These are phyloP conservation scores for Aspergillus leporis DNA, from an alignment of 495 filamentous ascomycete genomes.

Conservation along the genomic window DNA sequence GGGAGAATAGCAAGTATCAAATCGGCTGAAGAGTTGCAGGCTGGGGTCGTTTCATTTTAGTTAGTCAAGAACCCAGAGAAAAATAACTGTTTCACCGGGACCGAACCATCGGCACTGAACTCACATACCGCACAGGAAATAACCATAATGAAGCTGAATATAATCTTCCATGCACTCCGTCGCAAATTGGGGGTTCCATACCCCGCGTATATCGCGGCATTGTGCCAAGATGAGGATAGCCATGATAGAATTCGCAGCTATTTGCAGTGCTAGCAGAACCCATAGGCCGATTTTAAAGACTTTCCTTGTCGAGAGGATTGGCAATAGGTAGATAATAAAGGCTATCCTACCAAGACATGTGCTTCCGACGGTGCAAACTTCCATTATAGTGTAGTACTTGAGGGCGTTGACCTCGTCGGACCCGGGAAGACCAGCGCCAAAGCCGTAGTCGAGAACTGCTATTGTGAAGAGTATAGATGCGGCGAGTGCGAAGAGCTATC, in stretches of 20 bases:
- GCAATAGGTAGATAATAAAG: slow-evolving; percentile 40
- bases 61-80: too few species aligned
- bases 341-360: slow-evolving; percentile 31
- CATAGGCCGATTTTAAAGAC: slow-evolving; percentile 35
- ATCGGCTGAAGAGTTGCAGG: slow-evolving; percentile 46
- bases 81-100: too few species aligned
- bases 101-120: too few species aligned
- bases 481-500: not conserved
- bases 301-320: slow-evolving; percentile 35
- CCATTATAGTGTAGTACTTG: slow-evolving; percentile 4
- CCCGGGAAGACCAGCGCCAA: not conserved
- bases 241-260: slow-evolving; percentile 28
- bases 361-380: slow-evolving; percentile 17
- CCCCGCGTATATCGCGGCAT: slow-evolving; percentile 36
- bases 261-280: slow-evolving; percentile 27
- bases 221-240: slow-evolving; percentile 40
- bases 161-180: slow-evolving; percentile 32
- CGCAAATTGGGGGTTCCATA: slow-evolving; percentile 35
- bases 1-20: slow-evolving; percentile 53
- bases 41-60: slow-evolving; percentile 16
- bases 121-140: slow-evolving; percentile 40
- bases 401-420: not conserved
- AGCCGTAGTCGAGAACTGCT: not conserved
- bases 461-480: not conserved
- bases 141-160: slow-evolving; percentile 42